Evolutionary conservation across 2,329 filamentous ascomycete species (phyloP).

Genomic region (Colletotrichum tropicicola): DNA sequence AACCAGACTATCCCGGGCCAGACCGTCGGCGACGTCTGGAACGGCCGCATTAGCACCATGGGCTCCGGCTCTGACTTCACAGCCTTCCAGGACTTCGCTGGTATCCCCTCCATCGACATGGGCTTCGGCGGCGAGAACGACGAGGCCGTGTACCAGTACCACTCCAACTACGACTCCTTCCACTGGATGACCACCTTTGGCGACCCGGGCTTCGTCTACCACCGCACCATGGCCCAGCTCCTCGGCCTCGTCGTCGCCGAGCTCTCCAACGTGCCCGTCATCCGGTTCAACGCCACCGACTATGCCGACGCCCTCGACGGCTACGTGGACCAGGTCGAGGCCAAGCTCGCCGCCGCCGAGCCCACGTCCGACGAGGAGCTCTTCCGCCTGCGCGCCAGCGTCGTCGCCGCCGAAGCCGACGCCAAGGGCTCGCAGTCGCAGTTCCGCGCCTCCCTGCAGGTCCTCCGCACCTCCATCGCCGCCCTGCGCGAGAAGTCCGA

Average conservation of each 20-base stretch:
- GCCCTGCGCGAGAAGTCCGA: conserved; percentile 49
- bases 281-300: conserved; percentile 71
- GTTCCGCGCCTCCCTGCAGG: conserved; percentile 49
- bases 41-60: conserved; percentile 69
- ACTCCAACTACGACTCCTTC: conserved; percentile 91
- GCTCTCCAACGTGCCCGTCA: conserved; percentile 68
- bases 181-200: conserved; percentile 88
- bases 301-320: conserved; percentile 66
- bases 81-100: conserved; percentile 77
- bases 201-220: conserved; percentile 74
- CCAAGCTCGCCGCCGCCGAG: conserved; percentile 50
- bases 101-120: conserved; percentile 72
- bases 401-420: conserved; percentile 26
- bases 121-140: conserved; percentile 57
- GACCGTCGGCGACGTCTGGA: conserved; percentile 76
- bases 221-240: conserved; percentile 72
- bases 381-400: conserved; percentile 33
- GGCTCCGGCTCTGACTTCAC: conserved; percentile 80
- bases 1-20: conserved; percentile 80
- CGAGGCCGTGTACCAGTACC: conserved; percentile 79
- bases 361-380: conserved; percentile 39
- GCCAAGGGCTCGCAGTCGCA: conserved; percentile 45
- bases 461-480: conserved; percentile 47
- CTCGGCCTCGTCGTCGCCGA: conserved; percentile 69
- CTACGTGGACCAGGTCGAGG: conserved; percentile 62